These are phyloP conservation scores for Leptographium flavum DNA, from an alignment of 2,329 filamentous ascomycete species.

Conservation along the genomic window DNA sequence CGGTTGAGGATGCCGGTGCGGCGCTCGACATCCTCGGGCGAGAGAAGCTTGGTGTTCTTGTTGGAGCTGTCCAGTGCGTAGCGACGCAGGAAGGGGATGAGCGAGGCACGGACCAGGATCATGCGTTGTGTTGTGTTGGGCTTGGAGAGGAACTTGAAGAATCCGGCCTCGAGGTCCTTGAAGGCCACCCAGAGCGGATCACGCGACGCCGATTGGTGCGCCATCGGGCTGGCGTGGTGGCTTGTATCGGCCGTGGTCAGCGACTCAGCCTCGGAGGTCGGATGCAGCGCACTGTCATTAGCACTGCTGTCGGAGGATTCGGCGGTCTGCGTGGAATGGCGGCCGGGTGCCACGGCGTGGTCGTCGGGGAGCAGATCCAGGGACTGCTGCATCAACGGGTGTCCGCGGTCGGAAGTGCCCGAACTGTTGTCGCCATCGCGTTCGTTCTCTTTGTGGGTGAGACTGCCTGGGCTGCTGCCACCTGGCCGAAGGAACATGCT, in stretches of 20 bases:
- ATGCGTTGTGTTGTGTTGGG: slow-evolving; percentile 56
- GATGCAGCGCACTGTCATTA: slow-evolving; percentile 11
- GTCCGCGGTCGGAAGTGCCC: not conserved
- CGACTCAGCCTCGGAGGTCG: slow-evolving; percentile 17
- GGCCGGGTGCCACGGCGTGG: not conserved
- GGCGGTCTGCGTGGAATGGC: slow-evolving; percentile 14
- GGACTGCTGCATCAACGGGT: not conserved
- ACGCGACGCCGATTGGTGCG: slow-evolving; percentile 22
- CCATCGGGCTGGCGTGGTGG: slow-evolving; percentile 22
- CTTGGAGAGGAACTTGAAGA: slow-evolving; percentile 51
- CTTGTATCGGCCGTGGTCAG: slow-evolving; percentile 29
- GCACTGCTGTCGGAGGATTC: slow-evolving; percentile 13
- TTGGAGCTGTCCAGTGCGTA: slow-evolving; percentile 56
- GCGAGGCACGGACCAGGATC: slow-evolving; percentile 53
- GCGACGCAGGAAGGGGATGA: slow-evolving; percentile 65
- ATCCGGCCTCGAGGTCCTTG: slow-evolving; percentile 36
- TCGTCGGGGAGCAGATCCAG: not conserved
- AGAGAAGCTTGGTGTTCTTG: slow-evolving; percentile 32
- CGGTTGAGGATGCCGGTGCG: slow-evolving; percentile 69
- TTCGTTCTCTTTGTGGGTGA: not conserved
- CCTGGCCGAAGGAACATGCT: slow-evolving; percentile 26
- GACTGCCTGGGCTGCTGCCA: not conserved
- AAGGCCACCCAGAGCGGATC: slow-evolving; percentile 43
- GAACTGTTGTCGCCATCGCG: not conserved
- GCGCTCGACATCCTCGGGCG: slow-evolving; percentile 71